Evolutionary conservation across 2,329 filamentous ascomycete genomes (phyloP).

Genomic region (Colletotrichum brevisporum): DNA sequence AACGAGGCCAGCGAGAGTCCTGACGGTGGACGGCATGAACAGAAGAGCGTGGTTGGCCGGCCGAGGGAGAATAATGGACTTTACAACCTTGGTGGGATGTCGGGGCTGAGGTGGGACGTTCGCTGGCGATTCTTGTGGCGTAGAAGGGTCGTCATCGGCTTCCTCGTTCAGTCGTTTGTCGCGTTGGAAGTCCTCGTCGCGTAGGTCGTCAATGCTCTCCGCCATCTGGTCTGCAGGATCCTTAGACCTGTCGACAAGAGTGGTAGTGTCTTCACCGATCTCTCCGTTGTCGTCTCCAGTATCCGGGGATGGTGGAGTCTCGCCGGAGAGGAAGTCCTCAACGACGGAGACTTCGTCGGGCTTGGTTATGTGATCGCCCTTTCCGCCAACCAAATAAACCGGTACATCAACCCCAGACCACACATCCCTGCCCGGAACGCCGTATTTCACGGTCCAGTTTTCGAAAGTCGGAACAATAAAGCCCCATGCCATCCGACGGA

Average conservation of each 20-base stretch:
- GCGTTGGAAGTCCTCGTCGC: constrained; percentile 54
- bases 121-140: constrained; percentile 57
- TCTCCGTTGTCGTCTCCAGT: constrained; percentile 44
- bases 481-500: constrained; percentile 84
- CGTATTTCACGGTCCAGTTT: constrained; percentile 67
- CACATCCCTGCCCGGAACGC: constrained; percentile 76
- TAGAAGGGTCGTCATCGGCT: constrained; percentile 61
- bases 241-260: constrained; percentile 58
- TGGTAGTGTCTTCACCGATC: constrained; percentile 63
- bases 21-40: constrained; percentile 82
- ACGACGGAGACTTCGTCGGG: constrained; percentile 80
- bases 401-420: constrained; percentile 84
- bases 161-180: constrained; percentile 46
- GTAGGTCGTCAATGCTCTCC: constrained; percentile 55
- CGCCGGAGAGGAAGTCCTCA: constrained; percentile 45
- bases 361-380: constrained; percentile 83
- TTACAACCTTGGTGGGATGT: constrained; percentile 70
- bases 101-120: constrained; percentile 62
- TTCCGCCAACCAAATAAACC: constrained; percentile 83
- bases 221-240: constrained; percentile 50
- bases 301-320: constrained; percentile 25
- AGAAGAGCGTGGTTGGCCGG: constrained; percentile 88
- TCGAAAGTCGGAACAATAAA: constrained; percentile 75
- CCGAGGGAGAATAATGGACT: constrained; percentile 78
- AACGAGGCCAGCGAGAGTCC: constrained; percentile 84